Evolutionary conservation across 164 flowering plant genomes (phyloP), one percentile per base, ranked within the genome.

Genomic region (Vitis vinifera): DNA sequence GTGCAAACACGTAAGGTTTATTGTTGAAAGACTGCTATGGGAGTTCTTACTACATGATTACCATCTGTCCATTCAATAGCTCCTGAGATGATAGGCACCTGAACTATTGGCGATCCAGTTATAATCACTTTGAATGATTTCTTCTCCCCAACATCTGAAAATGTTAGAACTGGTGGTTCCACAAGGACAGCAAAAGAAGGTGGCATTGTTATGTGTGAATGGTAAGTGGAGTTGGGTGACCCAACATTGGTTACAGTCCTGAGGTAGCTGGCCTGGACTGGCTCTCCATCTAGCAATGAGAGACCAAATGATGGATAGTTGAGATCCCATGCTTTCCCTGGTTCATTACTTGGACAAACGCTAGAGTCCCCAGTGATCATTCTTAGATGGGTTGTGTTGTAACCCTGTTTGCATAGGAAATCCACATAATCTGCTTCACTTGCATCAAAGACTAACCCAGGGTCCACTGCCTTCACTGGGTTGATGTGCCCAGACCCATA

Each of bases 401-500:
- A 71, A 17, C 74, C 19, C 19, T 19, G 19, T 51, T 71, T 58
- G 74, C 68, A 71, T 9, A 71, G 51, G 58, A 74, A 78, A 29
- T 71, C 44, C 6, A 71, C 48, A 52, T 74, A 78, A 51, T 74
- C 77, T 53, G 27, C 44, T 11, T 63, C 73, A 23, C 61, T 53
- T 53, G 77, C 75, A 29, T 78, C 61, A n/a, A 77, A 77, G 30
- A 78, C 70, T 16, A 78, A 70, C 19, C 81, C 77, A 59, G 77
- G 77, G 9, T 78, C 19, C 14, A 68, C 65, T 51, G 77, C 77
- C 29, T 55, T 68, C 16, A 19, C 7, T 19, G 77, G 81, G 72
- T 78, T 71, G 31, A 78, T 55, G 58, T 74, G 77, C 19, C 81
- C 77, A 8, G 81, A 71, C n/a, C 81, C 75, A 37, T 78, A 74